Evolutionary conservation across 345 rosid genomes (phyloP), one percentile per base, ranked within the genome.

Genomic region (Passiflora organensis): DNA sequence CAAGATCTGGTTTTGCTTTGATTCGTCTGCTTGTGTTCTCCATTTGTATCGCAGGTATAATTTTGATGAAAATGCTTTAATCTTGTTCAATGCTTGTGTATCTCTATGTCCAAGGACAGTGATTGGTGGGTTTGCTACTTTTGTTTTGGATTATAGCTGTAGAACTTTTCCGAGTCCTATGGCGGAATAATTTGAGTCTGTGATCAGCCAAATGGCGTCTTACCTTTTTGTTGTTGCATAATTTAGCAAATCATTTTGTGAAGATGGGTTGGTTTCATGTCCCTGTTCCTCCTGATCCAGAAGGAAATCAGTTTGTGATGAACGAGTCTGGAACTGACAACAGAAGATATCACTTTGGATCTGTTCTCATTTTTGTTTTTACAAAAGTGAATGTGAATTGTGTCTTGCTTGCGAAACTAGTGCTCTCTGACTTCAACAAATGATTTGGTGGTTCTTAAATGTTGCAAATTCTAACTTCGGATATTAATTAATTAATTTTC

Each of bases 1-100:
- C 72, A 51, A 24, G 54, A 65, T 64, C 71, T 68, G 66, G 52
- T 65, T 20, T 56, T 67, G 20, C 21, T 44, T 64, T 56, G 39
- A 43, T 52, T 34, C 58, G 13, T 53, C 49, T 21, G 47, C 58
- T 44, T 24, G 41, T n/a, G n/a, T n/a, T n/a, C 32, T 43, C 56
- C 56, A 32, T 25, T 41, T 14, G 5, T 22, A 13, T 6, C 39
- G 25, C 22, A 67, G 79, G 79, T 71, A 62, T 16, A 25, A 6
- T 22, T 65, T 57, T 57, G 38, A 51, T 68, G 38, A 36, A 10
- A 49, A 43, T 32, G 43, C 49, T 23, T 28, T 28, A 28, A 3
- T 28, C 5, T 28, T 2, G 34, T 28, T 28, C 34, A 2, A 28
- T 28, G 3, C 34, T 28, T 28, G 34, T 28, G 34, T 28, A 8